Evolutionary conservation across 2,329 filamentous ascomycete genomes (phyloP).

Genomic region (Chaetomiaceae sp.): DNA sequence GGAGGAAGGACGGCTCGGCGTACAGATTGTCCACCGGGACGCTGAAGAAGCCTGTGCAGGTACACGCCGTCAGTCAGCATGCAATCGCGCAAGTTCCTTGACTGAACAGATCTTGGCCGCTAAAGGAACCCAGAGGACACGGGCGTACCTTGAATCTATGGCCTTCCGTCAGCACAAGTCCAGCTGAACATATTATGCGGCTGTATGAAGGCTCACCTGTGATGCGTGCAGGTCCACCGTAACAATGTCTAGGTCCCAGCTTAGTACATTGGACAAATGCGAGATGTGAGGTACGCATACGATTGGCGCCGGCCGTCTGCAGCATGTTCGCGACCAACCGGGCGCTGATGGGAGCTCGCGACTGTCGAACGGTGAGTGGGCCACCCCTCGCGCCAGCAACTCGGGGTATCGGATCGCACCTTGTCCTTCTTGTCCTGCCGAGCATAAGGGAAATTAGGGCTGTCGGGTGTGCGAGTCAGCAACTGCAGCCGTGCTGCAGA

Average conservation of each 20-base stretch:
- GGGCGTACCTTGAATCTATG: conserved; percentile 24
- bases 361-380: conserved; percentile 43
- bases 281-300: conserved; percentile 34
- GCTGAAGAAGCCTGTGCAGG: conserved; percentile 78
- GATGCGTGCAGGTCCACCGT: conserved; percentile 94
- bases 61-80: conserved; percentile 8
- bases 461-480: conserved; percentile 22
- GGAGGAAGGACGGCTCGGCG: conserved; percentile 83
- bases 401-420: conserved; percentile 3
- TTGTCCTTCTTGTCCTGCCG: conserved; percentile 96
- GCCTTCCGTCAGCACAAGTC: neutral
- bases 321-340: conserved; percentile 98
- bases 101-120: neutral
- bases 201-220: conserved; percentile 42
- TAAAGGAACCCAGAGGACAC: neutral
- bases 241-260: conserved; percentile 50
- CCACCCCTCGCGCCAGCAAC: neutral
- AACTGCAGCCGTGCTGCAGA: neutral
- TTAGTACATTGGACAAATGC: neutral
- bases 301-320: conserved; percentile 86
- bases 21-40: conserved; percentile 68
- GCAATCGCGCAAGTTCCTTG: too few relatives aligned
- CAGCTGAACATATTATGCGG: too few relatives aligned
- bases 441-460: conserved; percentile 90
- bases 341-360: conserved; percentile 89